A percentile compares a stretch with the other conserved stretches of the same genome.
Evolutionary conservation across 805 yeast genomes (phyloP).

Genomic region (Kodamaea neixiangensis): DNA sequence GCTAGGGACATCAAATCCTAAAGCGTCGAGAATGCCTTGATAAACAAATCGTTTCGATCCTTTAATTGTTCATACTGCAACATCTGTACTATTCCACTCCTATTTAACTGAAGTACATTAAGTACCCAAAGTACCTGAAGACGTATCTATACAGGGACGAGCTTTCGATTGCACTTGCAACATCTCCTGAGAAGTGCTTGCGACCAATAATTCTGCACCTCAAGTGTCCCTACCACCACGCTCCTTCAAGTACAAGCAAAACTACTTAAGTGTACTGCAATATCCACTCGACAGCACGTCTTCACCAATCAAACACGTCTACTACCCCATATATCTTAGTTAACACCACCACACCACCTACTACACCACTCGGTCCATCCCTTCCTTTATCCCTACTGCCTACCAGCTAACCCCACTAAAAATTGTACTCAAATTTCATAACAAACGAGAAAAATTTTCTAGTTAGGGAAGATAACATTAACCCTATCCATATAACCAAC

Average conservation of each 20-base stretch:
- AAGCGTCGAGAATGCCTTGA: not conserved
- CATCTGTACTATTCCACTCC: too few relatives aligned
- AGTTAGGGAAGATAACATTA: slow-evolving; percentile 8
- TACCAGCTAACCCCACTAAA: not conserved
- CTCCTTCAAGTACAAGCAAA: not conserved
- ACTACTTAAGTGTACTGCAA: not conserved
- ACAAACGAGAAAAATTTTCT: slow-evolving; percentile 10
- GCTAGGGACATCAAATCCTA: not conserved
- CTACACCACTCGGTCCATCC: not conserved
- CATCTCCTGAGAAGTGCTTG: not conserved
- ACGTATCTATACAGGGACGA: not conserved
- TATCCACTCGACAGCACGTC: too few relatives aligned
- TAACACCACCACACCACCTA: too few relatives aligned
- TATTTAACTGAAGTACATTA: too few relatives aligned
- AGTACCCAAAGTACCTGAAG: too few relatives aligned
- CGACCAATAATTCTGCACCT: not conserved
- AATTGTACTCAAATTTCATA: not conserved
- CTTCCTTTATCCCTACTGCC: not conserved
- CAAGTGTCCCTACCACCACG: not conserved
- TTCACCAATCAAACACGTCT: too few relatives aligned
- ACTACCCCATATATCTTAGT: too few relatives aligned
- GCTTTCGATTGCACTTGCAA: not conserved
- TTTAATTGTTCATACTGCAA: not conserved
- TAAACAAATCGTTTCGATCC: not conserved
- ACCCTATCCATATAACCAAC: not conserved